Conservation (phyloP, 2,329 filamentous ascomycete genomes). For the Fusarium agapanthi region DNA sequence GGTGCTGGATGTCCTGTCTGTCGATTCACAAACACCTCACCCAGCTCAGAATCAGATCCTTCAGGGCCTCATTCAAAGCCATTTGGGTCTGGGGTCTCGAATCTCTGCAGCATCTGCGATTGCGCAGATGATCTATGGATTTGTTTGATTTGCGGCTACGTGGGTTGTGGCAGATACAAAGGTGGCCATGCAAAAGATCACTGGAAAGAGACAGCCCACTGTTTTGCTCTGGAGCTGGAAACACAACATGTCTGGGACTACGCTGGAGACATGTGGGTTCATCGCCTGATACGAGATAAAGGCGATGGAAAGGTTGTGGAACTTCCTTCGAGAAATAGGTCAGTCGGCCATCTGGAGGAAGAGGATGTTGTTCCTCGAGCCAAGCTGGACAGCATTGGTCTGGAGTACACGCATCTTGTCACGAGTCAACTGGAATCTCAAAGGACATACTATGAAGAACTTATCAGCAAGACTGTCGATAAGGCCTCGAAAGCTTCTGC, state of each 20-base stretch:
- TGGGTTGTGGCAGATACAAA: constrained; percentile 95
- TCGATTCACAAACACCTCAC: constrained; percentile 75
- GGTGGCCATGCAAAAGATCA: constrained; percentile 92
- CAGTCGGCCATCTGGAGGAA: constrained; percentile 51
- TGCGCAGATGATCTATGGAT: constrained; percentile 89
- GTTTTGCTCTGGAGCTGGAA: constrained; percentile 90
- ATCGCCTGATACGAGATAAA: constrained; percentile 93
- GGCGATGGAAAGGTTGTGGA: constrained; percentile 92
- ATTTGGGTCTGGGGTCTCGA: constrained; percentile 68
- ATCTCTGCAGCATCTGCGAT: constrained; percentile 84
- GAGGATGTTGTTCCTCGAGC: constrained; percentile 76
- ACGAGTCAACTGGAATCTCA: constrained; percentile 94
- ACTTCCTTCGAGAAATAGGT: constrained; percentile 68
- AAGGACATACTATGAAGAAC: constrained; percentile 91
- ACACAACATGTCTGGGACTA: constrained; percentile 99
- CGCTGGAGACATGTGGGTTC: constrained; percentile 92
- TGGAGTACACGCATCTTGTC: constrained; percentile 94
- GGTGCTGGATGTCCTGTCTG: constrained; percentile 94
- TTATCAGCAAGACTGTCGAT: constrained; percentile 86
- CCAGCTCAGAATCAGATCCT: constrained; percentile 51
- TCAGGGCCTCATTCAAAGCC: constrained; percentile 62
- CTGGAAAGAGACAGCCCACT: constrained; percentile 88
- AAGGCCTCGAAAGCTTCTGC: constrained; percentile 81
- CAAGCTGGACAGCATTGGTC: constrained; percentile 79
- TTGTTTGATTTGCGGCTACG: constrained; percentile 90